phyloP scores from a whole-genome alignment of 2,329 filamentous ascomycete species.

The Sclerotiophoma versabilis region DNA sequence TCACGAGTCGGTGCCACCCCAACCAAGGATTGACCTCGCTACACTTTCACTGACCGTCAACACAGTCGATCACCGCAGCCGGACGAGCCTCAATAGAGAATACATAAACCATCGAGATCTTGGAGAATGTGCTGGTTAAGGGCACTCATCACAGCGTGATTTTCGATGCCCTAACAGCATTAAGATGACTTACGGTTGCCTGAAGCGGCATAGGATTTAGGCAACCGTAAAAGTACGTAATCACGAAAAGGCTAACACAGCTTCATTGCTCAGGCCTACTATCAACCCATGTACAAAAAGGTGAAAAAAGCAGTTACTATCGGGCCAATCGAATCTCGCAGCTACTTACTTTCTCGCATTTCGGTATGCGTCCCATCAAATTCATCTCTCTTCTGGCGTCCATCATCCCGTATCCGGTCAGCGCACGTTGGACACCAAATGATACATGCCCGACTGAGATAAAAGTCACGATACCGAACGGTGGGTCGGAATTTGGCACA shows the following conservation, averaged over 20 bases:
- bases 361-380: background rate
- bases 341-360: background rate
- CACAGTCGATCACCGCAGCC: no score
- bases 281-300: background rate
- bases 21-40: no score
- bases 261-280: background rate
- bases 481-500: background rate
- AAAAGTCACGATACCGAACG: background rate
- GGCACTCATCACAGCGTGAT: no score
- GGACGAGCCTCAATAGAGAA: no score
- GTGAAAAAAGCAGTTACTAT: background rate
- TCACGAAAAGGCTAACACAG: background rate
- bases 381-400: background rate
- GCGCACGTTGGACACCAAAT: background rate
- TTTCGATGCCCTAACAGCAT: background rate
- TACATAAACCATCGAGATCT: no score
- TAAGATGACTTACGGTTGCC: background rate
- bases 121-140: no score
- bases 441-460: background rate
- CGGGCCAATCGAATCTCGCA: no score
- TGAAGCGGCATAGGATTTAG: background rate
- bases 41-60: background rate
- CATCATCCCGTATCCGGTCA: background rate
- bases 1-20: background rate
- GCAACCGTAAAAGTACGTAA: background rate